These are phyloP conservation scores for Nectriaceae sp. DNA, from an alignment of 2,329 filamentous ascomycete species.

Conservation along the genomic window DNA sequence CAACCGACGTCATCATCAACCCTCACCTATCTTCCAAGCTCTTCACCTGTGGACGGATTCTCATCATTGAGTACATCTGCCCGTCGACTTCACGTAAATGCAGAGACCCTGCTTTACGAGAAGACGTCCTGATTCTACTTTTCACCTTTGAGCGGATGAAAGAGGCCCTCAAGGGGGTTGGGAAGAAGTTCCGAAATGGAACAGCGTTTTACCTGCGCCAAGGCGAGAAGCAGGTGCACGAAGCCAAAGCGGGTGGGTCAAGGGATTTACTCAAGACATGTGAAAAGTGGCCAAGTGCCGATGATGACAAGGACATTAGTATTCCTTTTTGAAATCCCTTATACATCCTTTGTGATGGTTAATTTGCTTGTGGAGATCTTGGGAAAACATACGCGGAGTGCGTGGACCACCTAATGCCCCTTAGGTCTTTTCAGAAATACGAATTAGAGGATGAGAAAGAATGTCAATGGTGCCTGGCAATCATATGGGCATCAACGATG, in stretches of 20 bases:
- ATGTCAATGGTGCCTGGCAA: too few species aligned
- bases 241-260: slow-evolving; percentile 17
- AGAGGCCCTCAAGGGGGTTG: slow-evolving; percentile 15
- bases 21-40: slow-evolving; percentile 19
- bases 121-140: slow-evolving; percentile 23
- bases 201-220: slow-evolving; percentile 18
- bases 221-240: slow-evolving; percentile 8
- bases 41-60: slow-evolving; percentile 17
- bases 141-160: slow-evolving; percentile 15
- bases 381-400: too few species aligned
- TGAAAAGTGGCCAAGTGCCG: slow-evolving; percentile 16
- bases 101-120: slow-evolving; percentile 16
- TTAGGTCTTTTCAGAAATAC: too few species aligned
- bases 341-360: too few species aligned
- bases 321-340: background rate
- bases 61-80: slow-evolving; percentile 22
- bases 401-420: too few species aligned
- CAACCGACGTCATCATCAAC: slow-evolving; percentile 16
- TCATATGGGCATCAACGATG: too few species aligned
- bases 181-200: slow-evolving; percentile 23
- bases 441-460: too few species aligned
- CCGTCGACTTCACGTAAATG: slow-evolving; percentile 2
- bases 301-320: slow-evolving; percentile 1
- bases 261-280: slow-evolving; percentile 18
- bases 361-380: too few species aligned